Evolutionary conservation across 352 stramenopile species (phyloP).

Genomic region (Elongisporangium anandrum): DNA sequence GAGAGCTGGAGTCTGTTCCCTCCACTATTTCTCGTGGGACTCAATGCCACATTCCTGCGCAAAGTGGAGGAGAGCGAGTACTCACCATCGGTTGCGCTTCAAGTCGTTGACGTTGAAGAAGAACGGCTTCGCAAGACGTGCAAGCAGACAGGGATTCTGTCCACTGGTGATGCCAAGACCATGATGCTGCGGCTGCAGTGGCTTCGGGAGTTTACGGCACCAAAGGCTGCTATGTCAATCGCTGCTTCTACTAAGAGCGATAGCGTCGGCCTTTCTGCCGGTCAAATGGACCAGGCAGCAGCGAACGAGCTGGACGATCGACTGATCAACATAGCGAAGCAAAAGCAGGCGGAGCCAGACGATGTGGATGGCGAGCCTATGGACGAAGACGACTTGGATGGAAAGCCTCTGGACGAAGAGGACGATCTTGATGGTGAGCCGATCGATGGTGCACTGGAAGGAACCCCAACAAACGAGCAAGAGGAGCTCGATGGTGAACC

Average conservation of each 20-base stretch:
- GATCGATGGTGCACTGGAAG: constrained; percentile 39
- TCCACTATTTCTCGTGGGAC: constrained; percentile 61
- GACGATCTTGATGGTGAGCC: constrained; percentile 36
- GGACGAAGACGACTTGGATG: constrained; percentile 16
- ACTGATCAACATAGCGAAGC: constrained; percentile 13
- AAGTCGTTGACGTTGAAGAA: constrained; percentile 21
- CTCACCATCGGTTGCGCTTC: not conserved
- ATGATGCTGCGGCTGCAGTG: constrained; percentile 51
- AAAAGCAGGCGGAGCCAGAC: constrained; percentile 21
- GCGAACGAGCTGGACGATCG: not conserved
- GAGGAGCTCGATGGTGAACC: constrained; percentile 28
- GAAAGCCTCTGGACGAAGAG: constrained; percentile 9
- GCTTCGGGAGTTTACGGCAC: constrained; percentile 68
- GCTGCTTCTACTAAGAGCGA: constrained; percentile 2
- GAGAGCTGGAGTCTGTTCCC: constrained; percentile 80
- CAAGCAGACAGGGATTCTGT: constrained; percentile 54
- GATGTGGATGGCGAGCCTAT: constrained; percentile 41
- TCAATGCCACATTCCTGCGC: constrained; percentile 76
- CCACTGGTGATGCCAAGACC: constrained; percentile 32
- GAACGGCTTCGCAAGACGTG: constrained; percentile 67
- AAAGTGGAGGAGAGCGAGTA: constrained; percentile 67
- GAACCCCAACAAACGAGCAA: constrained; percentile 27
- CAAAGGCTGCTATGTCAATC: constrained; percentile 10
- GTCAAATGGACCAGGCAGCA: constrained; percentile 2
- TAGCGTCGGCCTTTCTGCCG: not conserved